A percentile compares a stretch with the other conserved stretches of the same genome.
Evolutionary conservation across 371 early-diverging fungal genomes (phyloP).

Genomic region (Mucor racemosus): DNA sequence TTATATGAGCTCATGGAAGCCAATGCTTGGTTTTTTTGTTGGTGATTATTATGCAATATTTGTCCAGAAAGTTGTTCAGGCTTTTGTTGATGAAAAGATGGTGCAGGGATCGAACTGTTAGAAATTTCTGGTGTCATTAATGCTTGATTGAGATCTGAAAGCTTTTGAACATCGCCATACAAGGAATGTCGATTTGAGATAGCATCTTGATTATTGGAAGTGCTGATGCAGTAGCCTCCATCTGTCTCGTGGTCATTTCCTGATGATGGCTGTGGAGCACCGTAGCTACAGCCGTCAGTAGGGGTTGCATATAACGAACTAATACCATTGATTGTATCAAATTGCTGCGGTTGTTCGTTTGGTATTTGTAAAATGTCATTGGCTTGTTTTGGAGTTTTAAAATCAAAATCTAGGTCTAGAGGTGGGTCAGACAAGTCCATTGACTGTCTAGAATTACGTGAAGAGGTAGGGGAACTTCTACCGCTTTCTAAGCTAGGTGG

Average conservation of each 20-base stretch:
- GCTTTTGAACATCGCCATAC: conserved; percentile 13
- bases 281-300: neutral
- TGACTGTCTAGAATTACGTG: neutral
- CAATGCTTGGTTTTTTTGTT: neutral
- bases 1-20: neutral
- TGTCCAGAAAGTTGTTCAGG: neutral
- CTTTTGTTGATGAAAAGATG: neutral
- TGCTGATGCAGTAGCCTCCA: neutral
- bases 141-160: conserved; percentile 12
- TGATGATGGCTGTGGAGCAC: neutral
- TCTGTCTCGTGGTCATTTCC: neutral
- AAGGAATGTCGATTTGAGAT: neutral
- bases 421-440: neutral
- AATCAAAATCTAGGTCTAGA: neutral
- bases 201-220: neutral
- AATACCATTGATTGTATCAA: conserved; percentile 7
- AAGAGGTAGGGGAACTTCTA: conserved; percentile 12
- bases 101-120: neutral
- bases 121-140: conserved; percentile 19
- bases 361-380: neutral
- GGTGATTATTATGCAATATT: neutral
- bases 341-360: neutral
- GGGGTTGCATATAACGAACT: conserved; percentile 1
- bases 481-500: conserved; percentile 26
- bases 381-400: neutral